A percentile compares a stretch with the other conserved stretches of the same genome.
Evolutionary conservation across 164 flowering plant species (phyloP).

Genomic region (Litsea cubeba): DNA sequence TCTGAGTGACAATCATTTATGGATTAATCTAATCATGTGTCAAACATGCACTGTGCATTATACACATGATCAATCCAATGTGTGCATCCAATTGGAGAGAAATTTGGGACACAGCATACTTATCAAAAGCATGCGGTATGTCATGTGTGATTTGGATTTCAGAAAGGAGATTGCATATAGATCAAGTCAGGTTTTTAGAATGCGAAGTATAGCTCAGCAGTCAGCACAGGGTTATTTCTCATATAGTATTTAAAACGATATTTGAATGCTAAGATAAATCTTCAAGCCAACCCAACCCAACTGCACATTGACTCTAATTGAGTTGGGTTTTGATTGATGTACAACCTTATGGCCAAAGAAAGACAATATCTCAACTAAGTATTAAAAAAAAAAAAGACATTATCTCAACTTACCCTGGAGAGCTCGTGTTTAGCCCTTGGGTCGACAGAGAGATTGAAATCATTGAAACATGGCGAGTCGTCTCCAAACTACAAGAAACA

Average conservation of each 20-base stretch:
- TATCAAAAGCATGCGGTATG: no score
- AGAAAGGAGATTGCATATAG: no score
- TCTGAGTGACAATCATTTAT: no score
- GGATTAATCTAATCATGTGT: no score
- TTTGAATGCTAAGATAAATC: not conserved
- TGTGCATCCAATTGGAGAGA: no score
- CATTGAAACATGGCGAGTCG: slow-evolving; percentile 85
- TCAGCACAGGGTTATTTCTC: no score
- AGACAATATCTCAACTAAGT: not conserved
- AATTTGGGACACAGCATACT: no score
- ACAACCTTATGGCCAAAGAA: not conserved
- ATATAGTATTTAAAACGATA: not conserved
- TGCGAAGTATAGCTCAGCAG: no score
- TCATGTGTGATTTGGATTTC: no score
- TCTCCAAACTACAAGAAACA: slow-evolving; percentile 71
- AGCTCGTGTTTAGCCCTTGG: slow-evolving; percentile 54
- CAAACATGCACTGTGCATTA: no score
- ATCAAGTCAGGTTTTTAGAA: no score
- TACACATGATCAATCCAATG: no score
- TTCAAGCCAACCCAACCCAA: not conserved
- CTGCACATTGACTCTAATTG: not conserved
- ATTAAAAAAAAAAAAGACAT: not conserved
- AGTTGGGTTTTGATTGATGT: not conserved
- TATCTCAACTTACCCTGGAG: slow-evolving; percentile 66
- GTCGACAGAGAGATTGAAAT: slow-evolving; percentile 75